Conservation (phyloP, 1,139 yeast genomes). For the Candida albicans region DNA sequence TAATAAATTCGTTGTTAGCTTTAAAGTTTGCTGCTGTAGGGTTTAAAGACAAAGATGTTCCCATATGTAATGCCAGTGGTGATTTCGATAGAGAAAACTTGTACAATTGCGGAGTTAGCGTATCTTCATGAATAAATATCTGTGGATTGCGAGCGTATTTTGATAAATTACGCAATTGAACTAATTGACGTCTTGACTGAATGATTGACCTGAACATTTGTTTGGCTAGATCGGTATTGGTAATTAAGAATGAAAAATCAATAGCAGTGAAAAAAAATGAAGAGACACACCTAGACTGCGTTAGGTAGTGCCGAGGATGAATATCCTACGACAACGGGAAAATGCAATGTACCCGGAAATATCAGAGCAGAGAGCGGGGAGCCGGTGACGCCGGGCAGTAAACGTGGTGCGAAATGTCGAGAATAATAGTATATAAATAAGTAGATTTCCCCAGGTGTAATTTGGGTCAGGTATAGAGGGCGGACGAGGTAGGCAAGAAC, state of each 20-base stretch:
- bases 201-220: constrained; percentile 5
- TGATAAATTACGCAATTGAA: constrained; percentile 8
- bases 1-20: constrained; percentile 29
- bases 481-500: no score
- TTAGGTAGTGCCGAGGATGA: no score
- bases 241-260: not conserved
- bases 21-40: constrained; percentile 27
- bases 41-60: constrained; percentile 16
- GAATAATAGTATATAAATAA: no score
- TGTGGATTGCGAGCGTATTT: constrained; percentile 25
- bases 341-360: no score
- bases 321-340: no score
- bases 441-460: no score
- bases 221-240: not conserved
- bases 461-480: no score
- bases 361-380: no score
- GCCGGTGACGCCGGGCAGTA: no score
- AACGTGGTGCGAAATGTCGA: no score
- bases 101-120: constrained; percentile 10
- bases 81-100: constrained; percentile 20
- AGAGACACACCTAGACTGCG: no score
- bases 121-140: constrained; percentile 23
- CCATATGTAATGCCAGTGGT: constrained; percentile 32
- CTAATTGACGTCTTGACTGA: not conserved
- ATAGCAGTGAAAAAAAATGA: not conserved